Evolutionary conservation across 225 moss, liverwort and hornwort species (phyloP).

Genomic region (Polytrichum commune): DNA sequence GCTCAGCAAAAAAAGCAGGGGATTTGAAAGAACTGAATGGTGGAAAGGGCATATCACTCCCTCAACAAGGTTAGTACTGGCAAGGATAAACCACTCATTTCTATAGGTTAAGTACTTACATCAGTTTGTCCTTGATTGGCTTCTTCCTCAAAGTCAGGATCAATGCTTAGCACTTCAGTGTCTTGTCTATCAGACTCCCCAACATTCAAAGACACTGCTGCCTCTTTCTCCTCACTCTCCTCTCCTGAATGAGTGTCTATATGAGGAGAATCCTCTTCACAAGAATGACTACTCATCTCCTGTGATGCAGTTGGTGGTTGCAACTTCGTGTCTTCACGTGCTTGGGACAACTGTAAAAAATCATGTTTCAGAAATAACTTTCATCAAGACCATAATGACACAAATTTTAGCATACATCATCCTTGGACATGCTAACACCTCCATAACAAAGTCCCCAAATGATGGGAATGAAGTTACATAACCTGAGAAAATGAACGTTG

Average conservation of each 20-base stretch:
- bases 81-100: no score
- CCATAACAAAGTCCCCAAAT: not conserved
- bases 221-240: slow-evolving; percentile 35
- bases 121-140: slow-evolving; percentile 33
- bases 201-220: slow-evolving; percentile 21
- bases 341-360: slow-evolving; percentile 44
- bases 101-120: slow-evolving; percentile 28
- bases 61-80: no score
- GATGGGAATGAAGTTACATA: not conserved
- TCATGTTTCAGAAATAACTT: not conserved
- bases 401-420: not conserved
- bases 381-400: not conserved
- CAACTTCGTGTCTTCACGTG: slow-evolving; percentile 32
- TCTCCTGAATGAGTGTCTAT: slow-evolving; percentile 40
- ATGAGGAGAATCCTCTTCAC: slow-evolving; percentile 42
- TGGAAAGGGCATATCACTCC: no score
- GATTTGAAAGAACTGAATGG: no score
- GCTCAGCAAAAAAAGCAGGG: not conserved
- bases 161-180: slow-evolving; percentile 30
- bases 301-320: slow-evolving; percentile 27
- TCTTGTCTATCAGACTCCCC: slow-evolving; percentile 45
- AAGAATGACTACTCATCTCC: slow-evolving; percentile 23
- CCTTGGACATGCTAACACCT: not conserved
- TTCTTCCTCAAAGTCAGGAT: slow-evolving; percentile 29
- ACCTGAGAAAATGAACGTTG: slow-evolving; percentile 53